Percentiles rank a stretch among this genome's conserved stretches.
Conservation (phyloP, 495 filamentous ascomycete genomes). For the Bacidia rubella region DNA sequence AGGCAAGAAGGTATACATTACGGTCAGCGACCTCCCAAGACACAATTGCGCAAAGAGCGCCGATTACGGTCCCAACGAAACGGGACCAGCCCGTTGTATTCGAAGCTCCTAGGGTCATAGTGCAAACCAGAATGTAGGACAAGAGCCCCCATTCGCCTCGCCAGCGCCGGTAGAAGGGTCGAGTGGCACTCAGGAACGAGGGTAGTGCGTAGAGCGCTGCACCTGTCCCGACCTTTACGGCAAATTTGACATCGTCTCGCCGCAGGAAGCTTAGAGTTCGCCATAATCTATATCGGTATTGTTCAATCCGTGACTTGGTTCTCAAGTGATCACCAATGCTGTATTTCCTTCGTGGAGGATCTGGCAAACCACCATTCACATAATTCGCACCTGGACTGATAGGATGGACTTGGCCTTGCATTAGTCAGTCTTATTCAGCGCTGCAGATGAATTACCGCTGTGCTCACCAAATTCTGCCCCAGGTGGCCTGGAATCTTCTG, state of each 20-base stretch:
- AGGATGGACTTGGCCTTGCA: conserved; percentile 6
- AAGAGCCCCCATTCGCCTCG: conserved; percentile 92
- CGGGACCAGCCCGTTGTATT: conserved; percentile 82
- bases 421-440: not conserved
- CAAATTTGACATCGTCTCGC: conserved; percentile 60
- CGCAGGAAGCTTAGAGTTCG: conserved; percentile 43
- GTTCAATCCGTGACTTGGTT: conserved; percentile 18
- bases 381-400: conserved; percentile 11
- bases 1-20: conserved; percentile 57
- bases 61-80: conserved; percentile 78
- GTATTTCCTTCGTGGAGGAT: conserved; percentile 9
- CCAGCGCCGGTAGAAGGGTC: conserved; percentile 76
- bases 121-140: conserved; percentile 96
- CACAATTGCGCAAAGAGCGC: conserved; percentile 57
- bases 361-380: conserved; percentile 8
- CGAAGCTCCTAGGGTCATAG: conserved; percentile 90
- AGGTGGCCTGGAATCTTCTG: not conserved
- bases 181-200: conserved; percentile 64
- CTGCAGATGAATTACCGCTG: not conserved
- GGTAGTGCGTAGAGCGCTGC: conserved; percentile 77
- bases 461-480: not conserved
- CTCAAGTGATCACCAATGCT: conserved; percentile 8
- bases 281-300: conserved; percentile 42
- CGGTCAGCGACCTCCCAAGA: conserved; percentile 63
- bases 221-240: conserved; percentile 82